These are phyloP conservation scores for Globomyces pollinis-pini DNA, from an alignment of 192 early-diverging fungal species.

Conservation along the genomic window DNA sequence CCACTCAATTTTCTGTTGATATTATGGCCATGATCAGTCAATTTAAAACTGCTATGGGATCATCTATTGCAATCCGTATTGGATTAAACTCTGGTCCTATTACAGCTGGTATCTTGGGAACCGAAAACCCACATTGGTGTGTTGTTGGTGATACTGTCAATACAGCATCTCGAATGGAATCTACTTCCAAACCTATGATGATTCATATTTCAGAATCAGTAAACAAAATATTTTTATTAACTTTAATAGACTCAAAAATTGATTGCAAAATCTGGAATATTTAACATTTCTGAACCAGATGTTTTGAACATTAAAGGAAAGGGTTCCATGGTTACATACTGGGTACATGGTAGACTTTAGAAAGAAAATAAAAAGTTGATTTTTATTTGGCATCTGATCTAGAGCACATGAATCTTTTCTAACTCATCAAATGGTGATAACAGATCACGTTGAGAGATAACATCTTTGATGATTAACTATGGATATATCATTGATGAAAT, in stretches of 20 bases:
- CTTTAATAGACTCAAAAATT: not conserved
- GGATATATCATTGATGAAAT: too few species aligned
- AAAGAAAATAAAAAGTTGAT: too few species aligned
- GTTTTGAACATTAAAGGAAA: constrained; percentile 24
- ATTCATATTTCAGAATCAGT: constrained; percentile 39
- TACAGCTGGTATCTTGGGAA: constrained; percentile 35
- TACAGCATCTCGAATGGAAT: constrained; percentile 41
- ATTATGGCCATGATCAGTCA: constrained; percentile 25
- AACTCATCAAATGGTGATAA: too few species aligned
- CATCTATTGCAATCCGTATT: constrained; percentile 29
- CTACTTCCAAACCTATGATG: constrained; percentile 33
- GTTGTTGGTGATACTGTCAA: constrained; percentile 42
- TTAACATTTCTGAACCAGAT: constrained; percentile 3
- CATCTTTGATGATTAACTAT: too few species aligned
- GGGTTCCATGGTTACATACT: constrained; percentile 32
- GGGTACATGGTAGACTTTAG: constrained; percentile 13
- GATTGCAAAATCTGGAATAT: not conserved
- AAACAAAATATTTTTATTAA: too few species aligned
- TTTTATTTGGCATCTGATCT: too few species aligned
- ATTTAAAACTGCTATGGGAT: constrained; percentile 12
- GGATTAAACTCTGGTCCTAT: constrained; percentile 39
- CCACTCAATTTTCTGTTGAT: not conserved
- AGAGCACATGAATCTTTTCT: too few species aligned
- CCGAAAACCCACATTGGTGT: constrained; percentile 38
- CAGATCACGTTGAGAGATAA: too few species aligned